phyloP scores from a whole-genome alignment of 768 basidiomycete genomes.

The Phanerochaete carnosa region DNA sequence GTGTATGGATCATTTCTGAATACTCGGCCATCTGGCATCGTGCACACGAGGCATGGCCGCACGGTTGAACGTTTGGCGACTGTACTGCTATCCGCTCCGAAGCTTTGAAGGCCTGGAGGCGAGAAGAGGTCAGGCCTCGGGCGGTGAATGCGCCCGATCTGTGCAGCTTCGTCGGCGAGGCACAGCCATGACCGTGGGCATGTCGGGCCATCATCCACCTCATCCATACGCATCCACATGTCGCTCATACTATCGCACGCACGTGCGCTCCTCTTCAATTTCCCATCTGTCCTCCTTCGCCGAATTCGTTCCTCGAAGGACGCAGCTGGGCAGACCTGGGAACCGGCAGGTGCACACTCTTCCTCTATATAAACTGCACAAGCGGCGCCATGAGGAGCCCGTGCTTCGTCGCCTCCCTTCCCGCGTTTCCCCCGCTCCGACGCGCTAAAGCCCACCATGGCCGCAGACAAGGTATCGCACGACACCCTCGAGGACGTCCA shows the following conservation, averaged over 20 bases:
- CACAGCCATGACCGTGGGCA: background rate
- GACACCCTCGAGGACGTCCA: background rate
- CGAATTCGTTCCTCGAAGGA: background rate
- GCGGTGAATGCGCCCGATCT: background rate
- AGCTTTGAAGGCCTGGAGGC: too few species aligned
- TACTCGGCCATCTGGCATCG: background rate
- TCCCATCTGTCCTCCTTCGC: background rate
- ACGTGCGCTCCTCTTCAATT: slow-evolving; percentile 5
- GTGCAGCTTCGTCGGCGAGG: background rate
- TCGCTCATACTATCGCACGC: slow-evolving; percentile 2
- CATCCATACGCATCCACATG: background rate
- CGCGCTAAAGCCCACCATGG: background rate
- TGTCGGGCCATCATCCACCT: too few species aligned
- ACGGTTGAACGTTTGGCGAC: background rate
- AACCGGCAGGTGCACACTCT: background rate
- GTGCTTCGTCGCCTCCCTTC: slow-evolving; percentile 1
- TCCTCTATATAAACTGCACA: background rate
- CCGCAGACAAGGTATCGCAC: slow-evolving; percentile 5
- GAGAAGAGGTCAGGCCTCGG: too few species aligned
- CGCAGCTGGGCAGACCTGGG: background rate
- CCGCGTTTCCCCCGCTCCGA: background rate
- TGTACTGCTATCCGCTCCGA: background rate
- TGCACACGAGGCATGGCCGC: background rate
- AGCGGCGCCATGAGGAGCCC: background rate
- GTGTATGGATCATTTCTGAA: background rate